A percentile compares a stretch with the other conserved stretches of the same genome.
Evolutionary conservation across 2,329 filamentous ascomycete species (phyloP).

Genomic region (Monosporascus sp.): DNA sequence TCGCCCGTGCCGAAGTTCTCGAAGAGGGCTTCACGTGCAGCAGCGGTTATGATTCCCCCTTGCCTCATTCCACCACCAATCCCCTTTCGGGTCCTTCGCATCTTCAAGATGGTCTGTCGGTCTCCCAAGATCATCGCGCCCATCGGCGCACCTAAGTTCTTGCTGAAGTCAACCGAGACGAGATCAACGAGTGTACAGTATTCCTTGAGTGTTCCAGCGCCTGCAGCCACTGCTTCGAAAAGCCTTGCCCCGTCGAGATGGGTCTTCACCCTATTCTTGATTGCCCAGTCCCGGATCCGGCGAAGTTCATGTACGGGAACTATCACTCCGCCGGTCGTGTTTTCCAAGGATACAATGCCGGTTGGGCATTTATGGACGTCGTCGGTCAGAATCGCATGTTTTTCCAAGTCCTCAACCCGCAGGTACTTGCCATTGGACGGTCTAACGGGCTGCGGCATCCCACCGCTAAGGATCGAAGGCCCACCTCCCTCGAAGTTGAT

Average conservation of each 20-base stretch:
- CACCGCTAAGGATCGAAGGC: conserved; percentile 66
- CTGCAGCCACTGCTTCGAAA: conserved; percentile 74
- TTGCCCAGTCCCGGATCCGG: conserved; percentile 66
- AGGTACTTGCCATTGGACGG: conserved; percentile 68
- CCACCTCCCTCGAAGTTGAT: conserved; percentile 61
- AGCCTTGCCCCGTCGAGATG: conserved; percentile 77
- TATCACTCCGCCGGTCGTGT: conserved; percentile 74
- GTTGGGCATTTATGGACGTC: conserved; percentile 78
- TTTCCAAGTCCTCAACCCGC: conserved; percentile 69
- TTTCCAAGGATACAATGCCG: conserved; percentile 75
- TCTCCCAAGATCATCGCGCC: conserved; percentile 66
- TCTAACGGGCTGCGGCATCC: conserved; percentile 59
- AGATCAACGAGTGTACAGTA: conserved; percentile 63
- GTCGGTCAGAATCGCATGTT: conserved; percentile 57
- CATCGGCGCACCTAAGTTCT: conserved; percentile 76
- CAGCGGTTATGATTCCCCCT: conserved; percentile 65
- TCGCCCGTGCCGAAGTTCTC: conserved; percentile 50
- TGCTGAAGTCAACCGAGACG: conserved; percentile 73
- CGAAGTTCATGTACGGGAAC: conserved; percentile 68
- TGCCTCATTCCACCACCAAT: conserved; percentile 72
- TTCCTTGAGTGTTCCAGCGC: conserved; percentile 60
- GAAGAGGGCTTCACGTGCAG: conserved; percentile 62
- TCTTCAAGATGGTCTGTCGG: conserved; percentile 28
- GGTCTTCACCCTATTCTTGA: conserved; percentile 56
- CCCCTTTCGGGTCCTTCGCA: conserved; percentile 54